Conservation (phyloP, 1,284 basidiomycete genomes). For the Moesziomyces aphidis region DNA sequence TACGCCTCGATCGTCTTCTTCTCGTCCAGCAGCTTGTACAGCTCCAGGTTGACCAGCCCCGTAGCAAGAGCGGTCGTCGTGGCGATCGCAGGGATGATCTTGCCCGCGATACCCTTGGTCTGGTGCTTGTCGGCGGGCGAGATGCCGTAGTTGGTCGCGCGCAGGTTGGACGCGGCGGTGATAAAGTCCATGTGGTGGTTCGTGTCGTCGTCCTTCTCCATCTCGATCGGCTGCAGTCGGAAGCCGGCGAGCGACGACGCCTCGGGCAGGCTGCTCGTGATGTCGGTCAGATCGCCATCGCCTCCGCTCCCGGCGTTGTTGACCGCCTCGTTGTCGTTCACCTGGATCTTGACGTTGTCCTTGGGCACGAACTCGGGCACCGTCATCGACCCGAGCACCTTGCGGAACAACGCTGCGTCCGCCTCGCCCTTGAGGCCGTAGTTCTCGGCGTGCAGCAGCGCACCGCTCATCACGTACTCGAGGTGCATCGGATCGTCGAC, state of each 20-base stretch:
- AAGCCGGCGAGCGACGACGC: constrained; percentile 84
- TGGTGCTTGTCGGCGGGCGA: constrained; percentile 87
- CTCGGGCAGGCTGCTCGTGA: constrained; percentile 61
- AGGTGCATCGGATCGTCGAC: constrained; percentile 81
- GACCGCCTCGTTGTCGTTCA: constrained; percentile 89
- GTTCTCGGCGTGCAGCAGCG: constrained; percentile 97
- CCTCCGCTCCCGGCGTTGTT: constrained; percentile 72
- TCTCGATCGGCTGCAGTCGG: constrained; percentile 92
- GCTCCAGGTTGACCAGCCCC: constrained; percentile 93
- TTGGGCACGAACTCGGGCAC: constrained; percentile 94
- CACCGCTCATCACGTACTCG: constrained; percentile 89
- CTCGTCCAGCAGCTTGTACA: constrained; percentile 94
- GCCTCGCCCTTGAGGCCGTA: constrained; percentile 94
- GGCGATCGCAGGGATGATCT: constrained; percentile 99
- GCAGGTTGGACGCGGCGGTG: constrained; percentile 95
- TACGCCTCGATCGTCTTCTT: constrained; percentile 93
- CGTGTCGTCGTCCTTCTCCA: constrained; percentile 98
- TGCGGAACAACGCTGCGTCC: constrained; percentile 83
- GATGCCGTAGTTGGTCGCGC: constrained; percentile 96
- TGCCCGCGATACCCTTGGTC: constrained; percentile 98
- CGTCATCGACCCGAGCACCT: constrained; percentile 83
- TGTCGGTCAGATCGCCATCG: constrained; percentile 56
- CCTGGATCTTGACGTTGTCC: constrained; percentile 92
- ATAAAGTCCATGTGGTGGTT: constrained; percentile 99
- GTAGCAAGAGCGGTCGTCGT: constrained; percentile 96